Percentiles rank a stretch among this genome's conserved stretches.
Conservation (phyloP, 2,329 filamentous ascomycete genomes). For the Berkeleyomyces basicola region DNA sequence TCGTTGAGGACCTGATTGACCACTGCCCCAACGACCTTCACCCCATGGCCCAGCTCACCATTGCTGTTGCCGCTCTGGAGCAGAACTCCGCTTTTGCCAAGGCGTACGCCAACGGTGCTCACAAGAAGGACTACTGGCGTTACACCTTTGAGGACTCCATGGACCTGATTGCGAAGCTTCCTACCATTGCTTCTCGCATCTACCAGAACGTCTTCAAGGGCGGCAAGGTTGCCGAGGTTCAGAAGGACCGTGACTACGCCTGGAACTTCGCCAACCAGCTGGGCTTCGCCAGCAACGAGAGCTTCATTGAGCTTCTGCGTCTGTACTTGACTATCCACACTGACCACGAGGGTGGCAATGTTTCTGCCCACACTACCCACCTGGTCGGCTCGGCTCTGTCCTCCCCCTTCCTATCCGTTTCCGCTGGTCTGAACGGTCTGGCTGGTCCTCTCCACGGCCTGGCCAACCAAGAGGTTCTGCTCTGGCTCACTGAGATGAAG, state of each 20-base stretch:
- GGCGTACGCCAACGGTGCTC: slow-evolving; percentile 96
- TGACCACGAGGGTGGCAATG: slow-evolving; percentile 98
- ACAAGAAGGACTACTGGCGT: slow-evolving; percentile 99
- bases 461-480: slow-evolving; percentile 98
- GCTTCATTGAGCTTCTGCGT: slow-evolving; percentile 97
- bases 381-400: slow-evolving; percentile 90
- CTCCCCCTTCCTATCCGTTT: slow-evolving; percentile 92
- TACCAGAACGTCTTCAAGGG: slow-evolving; percentile 99
- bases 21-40: slow-evolving; percentile 97
- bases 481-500: slow-evolving; percentile 99
- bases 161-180: slow-evolving; percentile 98
- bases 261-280: slow-evolving; percentile 99
- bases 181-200: slow-evolving; percentile 93
- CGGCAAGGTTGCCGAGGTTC: slow-evolving; percentile 85
- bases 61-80: slow-evolving; percentile 95
- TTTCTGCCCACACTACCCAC: slow-evolving; percentile 96
- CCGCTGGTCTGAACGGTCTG: slow-evolving; percentile 94
- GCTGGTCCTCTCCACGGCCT: slow-evolving; percentile 96
- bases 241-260: slow-evolving; percentile 98
- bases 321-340: slow-evolving; percentile 99
- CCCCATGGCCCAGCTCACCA: slow-evolving; percentile 98
- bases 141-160: slow-evolving; percentile 99
- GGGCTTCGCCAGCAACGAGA: slow-evolving; percentile 82
- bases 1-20: slow-evolving; percentile 98
- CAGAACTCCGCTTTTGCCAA: slow-evolving; percentile 96